Conservation (phyloP, 2,329 filamentous ascomycete species). For the Fusarium penzigii region DNA sequence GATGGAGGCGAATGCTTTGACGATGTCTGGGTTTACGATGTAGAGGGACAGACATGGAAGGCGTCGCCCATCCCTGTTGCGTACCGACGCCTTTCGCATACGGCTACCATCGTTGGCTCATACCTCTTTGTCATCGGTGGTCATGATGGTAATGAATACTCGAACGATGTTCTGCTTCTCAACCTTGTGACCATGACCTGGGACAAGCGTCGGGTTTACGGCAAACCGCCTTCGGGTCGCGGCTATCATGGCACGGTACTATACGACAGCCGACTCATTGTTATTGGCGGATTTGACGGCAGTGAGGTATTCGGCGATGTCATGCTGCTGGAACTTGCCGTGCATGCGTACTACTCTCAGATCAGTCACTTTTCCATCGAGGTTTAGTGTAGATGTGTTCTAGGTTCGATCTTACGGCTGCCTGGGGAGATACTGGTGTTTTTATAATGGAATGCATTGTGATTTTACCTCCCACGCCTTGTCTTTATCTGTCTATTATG, state of each 20-base stretch:
- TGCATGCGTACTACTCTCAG: constrained; percentile 72
- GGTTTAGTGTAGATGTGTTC: constrained; percentile 43
- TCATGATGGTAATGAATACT: constrained; percentile 70
- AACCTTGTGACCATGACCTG: constrained; percentile 75
- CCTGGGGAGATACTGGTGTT: not conserved
- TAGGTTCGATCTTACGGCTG: not conserved
- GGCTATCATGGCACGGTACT: constrained; percentile 69
- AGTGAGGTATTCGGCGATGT: constrained; percentile 68
- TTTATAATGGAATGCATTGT: not conserved
- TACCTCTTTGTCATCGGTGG: constrained; percentile 71
- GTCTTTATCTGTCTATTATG: not conserved
- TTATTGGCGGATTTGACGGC: constrained; percentile 70
- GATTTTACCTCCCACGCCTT: not conserved
- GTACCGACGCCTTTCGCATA: constrained; percentile 67
- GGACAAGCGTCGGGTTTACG: constrained; percentile 67
- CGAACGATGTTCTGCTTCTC: constrained; percentile 66
- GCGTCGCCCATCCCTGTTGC: constrained; percentile 59
- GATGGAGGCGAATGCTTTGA: constrained; percentile 73
- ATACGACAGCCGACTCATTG: constrained; percentile 63
- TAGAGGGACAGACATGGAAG: constrained; percentile 62
- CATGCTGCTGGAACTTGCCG: constrained; percentile 66
- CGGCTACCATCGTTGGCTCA: constrained; percentile 68
- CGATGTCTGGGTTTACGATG: constrained; percentile 73
- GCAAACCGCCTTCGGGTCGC: constrained; percentile 60
- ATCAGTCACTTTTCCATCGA: constrained; percentile 73